Evolutionary conservation across 805 yeast species (phyloP).

Genomic region (Suhomyces faveliae): DNA sequence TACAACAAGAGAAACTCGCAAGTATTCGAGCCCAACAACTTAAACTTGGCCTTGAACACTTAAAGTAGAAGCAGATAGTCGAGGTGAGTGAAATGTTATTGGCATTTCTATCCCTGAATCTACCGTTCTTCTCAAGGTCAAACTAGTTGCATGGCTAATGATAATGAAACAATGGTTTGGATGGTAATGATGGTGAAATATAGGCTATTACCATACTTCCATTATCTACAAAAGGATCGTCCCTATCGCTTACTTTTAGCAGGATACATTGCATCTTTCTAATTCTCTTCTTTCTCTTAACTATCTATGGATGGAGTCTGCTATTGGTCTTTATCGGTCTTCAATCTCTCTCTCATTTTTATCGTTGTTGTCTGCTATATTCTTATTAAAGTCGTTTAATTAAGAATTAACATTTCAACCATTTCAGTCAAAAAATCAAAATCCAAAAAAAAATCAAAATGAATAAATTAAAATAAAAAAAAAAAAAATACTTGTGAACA

Average conservation of each 20-base stretch:
- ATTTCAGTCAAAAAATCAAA: background rate
- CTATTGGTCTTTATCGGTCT: no score
- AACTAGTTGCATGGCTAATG: background rate
- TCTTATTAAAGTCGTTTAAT: background rate
- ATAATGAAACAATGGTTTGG: background rate
- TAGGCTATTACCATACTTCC: background rate
- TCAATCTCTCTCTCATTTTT: background rate
- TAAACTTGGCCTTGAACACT: conserved; percentile 12
- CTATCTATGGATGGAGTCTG: no score
- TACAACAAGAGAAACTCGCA: conserved; percentile 14
- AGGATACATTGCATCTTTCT: background rate
- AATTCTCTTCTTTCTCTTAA: background rate
- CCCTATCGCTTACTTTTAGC: background rate
- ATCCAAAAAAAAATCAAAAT: background rate
- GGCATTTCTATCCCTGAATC: background rate
- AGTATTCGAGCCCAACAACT: conserved; percentile 13
- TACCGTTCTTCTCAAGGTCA: background rate
- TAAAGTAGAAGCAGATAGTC: conserved; percentile 3
- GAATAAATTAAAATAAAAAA: background rate
- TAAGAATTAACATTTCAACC: background rate
- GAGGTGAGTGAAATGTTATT: background rate
- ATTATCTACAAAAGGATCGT: background rate
- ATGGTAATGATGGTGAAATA: background rate
- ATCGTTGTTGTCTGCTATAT: background rate
- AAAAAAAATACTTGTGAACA: background rate